Conservation (phyloP, 345 rosid species). For the Salix exigua region DNA sequence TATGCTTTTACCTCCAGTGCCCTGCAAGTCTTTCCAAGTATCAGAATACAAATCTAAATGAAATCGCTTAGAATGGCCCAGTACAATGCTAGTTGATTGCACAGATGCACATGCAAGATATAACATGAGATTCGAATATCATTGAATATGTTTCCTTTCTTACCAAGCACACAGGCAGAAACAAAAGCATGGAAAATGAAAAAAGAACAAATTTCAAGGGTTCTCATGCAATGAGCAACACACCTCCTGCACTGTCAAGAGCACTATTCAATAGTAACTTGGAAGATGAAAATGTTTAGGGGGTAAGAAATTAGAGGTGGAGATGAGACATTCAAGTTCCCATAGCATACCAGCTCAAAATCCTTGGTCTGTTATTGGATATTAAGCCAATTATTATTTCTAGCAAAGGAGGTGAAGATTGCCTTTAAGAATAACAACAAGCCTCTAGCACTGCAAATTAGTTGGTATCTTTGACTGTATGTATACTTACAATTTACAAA, state of each 20-base stretch:
- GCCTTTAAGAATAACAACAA: not conserved
- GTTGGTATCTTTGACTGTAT: not conserved
- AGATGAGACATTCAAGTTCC: not conserved
- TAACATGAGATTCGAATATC: not conserved
- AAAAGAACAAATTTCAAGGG: not conserved
- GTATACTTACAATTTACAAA: not conserved
- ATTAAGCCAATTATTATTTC: not conserved
- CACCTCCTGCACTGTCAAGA: not conserved
- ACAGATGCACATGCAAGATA: not conserved
- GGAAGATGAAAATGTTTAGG: not conserved
- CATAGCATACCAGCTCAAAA: not conserved
- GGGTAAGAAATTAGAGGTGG: not conserved
- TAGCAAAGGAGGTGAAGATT: not conserved
- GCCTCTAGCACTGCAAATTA: not conserved
- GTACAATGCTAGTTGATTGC: not conserved
- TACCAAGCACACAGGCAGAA: not conserved
- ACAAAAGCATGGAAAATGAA: not conserved
- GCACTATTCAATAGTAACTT: not conserved
- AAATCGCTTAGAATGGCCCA: not conserved
- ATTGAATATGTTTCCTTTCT: not conserved
- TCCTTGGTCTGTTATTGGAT: not conserved
- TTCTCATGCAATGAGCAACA: not conserved
- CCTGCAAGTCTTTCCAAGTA: constrained; percentile 52
- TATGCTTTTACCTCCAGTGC: constrained; percentile 99
- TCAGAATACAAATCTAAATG: constrained; percentile 3